These are phyloP conservation scores for Passalora sequoiae DNA, from an alignment of 2,329 filamentous ascomycete genomes.

Conservation along the genomic window DNA sequence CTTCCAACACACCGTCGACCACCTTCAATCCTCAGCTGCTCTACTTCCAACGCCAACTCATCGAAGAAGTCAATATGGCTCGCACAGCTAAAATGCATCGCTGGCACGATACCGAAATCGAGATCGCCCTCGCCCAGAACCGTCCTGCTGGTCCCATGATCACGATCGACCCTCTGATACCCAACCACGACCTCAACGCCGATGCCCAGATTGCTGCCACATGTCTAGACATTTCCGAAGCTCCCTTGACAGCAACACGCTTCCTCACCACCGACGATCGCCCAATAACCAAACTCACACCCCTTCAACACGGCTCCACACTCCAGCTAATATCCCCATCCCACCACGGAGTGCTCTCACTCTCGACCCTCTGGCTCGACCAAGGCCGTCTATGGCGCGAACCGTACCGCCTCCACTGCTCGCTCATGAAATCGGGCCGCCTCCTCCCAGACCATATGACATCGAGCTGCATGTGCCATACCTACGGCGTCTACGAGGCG, in stretches of 20 bases:
- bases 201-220: conserved; percentile 2
- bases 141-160: neutral
- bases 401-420: neutral
- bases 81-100: neutral
- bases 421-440: neutral
- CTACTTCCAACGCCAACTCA: neutral
- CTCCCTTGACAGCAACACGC: neutral
- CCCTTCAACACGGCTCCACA: neutral
- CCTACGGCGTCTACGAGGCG: neutral
- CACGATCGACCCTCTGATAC: neutral
- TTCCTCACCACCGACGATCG: neutral
- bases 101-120: neutral
- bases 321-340: conserved; percentile 1
- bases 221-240: neutral
- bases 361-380: neutral
- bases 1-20: too few relatives aligned
- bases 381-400: neutral
- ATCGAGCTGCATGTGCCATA: conserved; percentile 2
- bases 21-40: too few relatives aligned
- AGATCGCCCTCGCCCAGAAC: neutral
- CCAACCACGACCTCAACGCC: conserved; percentile 4
- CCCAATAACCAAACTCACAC: neutral
- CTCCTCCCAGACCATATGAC: neutral
- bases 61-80: neutral
- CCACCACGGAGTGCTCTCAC: neutral